Evolutionary conservation across 768 basidiomycete species (phyloP), one percentile per base, ranked within the genome.

Genomic region (Termitomyces sp.): DNA sequence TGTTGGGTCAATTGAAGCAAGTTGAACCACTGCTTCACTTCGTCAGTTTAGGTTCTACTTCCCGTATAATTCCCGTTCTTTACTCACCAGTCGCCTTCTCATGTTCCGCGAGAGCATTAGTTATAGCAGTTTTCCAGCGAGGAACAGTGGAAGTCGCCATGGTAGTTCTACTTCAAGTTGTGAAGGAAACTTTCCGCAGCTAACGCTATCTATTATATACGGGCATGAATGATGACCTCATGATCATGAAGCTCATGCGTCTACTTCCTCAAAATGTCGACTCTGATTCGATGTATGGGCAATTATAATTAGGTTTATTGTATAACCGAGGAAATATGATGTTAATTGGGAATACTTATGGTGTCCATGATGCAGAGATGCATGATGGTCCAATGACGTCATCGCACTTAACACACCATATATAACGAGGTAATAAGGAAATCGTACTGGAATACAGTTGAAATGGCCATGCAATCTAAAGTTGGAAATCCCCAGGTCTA

Each of bases 1-100:
- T 18, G 68, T 66, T 5, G 73, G 65, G 62, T 82, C 82, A 44
- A 84, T 68, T 0, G 84, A 82, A 0, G 86, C 82, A 39, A 90
- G 69, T 64, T 89, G 87, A 58, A 78, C 74, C 28, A 82, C 88
- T 89, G 61, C 20, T 41, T n/a, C 20, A 22, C 2, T 26, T 15
- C 13, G 44, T 22, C 8, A 45, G 20, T 20, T 49, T 1, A 44
- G 24, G 15, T 4, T 33, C 15, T n/a, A 33, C 39, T 5, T 26
- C 18, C 1, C 2, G 16, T 13, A n/a, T 28, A 8, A 12, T 52
- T 28, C 34, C 26, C 9, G 50, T 1, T 39, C 16, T 41, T 13
- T 24, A 49, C 69, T 39, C 62, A 79, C 81, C 77, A 42, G 63
- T 72, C 57, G 74, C 67, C 58, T 77, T 72, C 20, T 66, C 63